A percentile compares a stretch with the other conserved stretches of the same genome.
These are phyloP conservation scores for Kockiozyma suomiensis DNA, from an alignment of 805 yeast genomes.

Conservation along the genomic window DNA sequence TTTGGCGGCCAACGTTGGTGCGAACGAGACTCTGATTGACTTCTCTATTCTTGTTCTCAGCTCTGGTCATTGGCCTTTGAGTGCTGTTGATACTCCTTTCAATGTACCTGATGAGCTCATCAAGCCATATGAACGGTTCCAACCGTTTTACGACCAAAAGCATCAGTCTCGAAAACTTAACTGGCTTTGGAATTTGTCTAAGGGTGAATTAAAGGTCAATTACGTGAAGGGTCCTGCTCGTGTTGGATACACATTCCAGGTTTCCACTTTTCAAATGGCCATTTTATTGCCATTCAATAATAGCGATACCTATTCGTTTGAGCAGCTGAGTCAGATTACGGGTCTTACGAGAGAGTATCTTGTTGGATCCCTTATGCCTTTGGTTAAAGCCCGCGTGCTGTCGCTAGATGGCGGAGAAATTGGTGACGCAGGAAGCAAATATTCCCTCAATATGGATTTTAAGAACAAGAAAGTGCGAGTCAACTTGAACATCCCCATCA, in stretches of 20 bases:
- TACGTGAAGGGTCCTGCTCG: conserved; percentile 80
- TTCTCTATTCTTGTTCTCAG: conserved; percentile 81
- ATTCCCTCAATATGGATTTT: conserved; percentile 76
- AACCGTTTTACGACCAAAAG: conserved; percentile 66
- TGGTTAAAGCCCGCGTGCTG: conserved; percentile 75
- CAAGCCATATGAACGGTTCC: conserved; percentile 66
- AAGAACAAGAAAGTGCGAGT: conserved; percentile 81
- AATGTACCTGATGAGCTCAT: conserved; percentile 68
- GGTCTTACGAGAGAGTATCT: conserved; percentile 66
- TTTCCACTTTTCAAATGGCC: conserved; percentile 84
- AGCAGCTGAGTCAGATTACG: conserved; percentile 65
- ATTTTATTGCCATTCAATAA: conserved; percentile 83
- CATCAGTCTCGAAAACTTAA: conserved; percentile 87
- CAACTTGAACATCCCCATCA: conserved; percentile 65
- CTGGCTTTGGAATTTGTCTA: conserved; percentile 95
- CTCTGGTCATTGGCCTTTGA: conserved; percentile 86
- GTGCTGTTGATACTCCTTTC: conserved; percentile 50
- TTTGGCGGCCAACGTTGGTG: conserved; percentile 44
- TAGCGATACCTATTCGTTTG: conserved; percentile 58
- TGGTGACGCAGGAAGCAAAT: conserved; percentile 62
- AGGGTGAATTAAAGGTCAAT: conserved; percentile 88
- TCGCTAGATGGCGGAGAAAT: conserved; percentile 56
- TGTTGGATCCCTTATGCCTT: conserved; percentile 75
- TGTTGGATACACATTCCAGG: conserved; percentile 58
- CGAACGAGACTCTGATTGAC: conserved; percentile 44